A percentile compares a stretch with the other conserved stretches of the same genome.
Conservation (phyloP, 495 filamentous ascomycete genomes). For the Penicillium bialowiezense region DNA sequence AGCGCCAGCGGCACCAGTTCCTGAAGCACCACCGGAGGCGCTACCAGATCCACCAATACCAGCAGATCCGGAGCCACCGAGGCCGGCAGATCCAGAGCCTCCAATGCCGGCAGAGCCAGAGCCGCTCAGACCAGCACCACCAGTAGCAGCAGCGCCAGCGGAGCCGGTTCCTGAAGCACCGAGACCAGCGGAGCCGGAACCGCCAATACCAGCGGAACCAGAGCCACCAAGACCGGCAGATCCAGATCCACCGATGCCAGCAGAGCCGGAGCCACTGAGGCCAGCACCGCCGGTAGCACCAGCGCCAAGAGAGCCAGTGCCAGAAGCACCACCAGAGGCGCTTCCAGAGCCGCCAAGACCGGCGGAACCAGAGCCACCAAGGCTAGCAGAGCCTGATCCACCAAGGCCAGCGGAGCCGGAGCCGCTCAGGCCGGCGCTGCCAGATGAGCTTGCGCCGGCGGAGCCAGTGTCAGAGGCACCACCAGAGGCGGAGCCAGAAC, state of each 20-base stretch:
- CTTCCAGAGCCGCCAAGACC: constrained; percentile 1
- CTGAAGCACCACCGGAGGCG: not conserved
- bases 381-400: not conserved
- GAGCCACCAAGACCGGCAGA: not conserved
- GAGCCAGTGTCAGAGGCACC: constrained; percentile 2
- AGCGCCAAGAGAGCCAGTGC: not conserved
- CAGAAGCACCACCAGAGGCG: constrained; percentile 8
- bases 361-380: not conserved
- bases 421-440: not conserved
- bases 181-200: not conserved
- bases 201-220: constrained; percentile 1
- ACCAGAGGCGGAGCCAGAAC: not conserved
- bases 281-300: constrained; percentile 1
- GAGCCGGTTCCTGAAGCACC: not conserved
- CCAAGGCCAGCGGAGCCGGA: not conserved
- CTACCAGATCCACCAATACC: not conserved
- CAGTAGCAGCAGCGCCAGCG: no score
- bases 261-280: not conserved
- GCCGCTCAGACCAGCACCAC: constrained; percentile 1
- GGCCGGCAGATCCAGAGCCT: no score
- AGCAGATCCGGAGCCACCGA: not conserved
- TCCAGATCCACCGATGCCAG: not conserved
- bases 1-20: not conserved
- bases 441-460: no score
- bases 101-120: no score